phyloP scores from a whole-genome alignment of 2,329 filamentous ascomycete species.

The Aspergillus pseudoglaucus region DNA sequence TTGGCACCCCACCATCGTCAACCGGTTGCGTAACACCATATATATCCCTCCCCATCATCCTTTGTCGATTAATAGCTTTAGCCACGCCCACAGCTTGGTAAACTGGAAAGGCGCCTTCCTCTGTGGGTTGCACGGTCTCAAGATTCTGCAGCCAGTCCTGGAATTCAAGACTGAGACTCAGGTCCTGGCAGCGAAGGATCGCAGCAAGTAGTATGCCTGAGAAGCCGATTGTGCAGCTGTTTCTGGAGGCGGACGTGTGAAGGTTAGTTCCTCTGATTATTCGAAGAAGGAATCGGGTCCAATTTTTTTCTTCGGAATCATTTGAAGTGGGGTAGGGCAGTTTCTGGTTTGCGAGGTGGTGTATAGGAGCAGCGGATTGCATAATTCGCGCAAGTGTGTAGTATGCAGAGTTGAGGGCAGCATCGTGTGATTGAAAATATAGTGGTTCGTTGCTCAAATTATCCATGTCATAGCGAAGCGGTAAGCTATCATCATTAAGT shows the following conservation, averaged over 20 bases:
- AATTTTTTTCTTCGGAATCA: slow-evolving; percentile 7
- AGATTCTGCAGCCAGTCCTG: slow-evolving; percentile 14
- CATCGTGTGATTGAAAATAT: slow-evolving; percentile 14
- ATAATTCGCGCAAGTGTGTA: slow-evolving; percentile 17
- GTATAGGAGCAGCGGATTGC: slow-evolving; percentile 13
- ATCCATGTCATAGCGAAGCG: no score
- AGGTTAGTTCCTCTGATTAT: slow-evolving; percentile 12
- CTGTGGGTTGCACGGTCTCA: slow-evolving; percentile 13
- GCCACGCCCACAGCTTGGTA: slow-evolving; percentile 17
- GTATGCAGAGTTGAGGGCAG: slow-evolving; percentile 20
- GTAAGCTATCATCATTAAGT: background rate
- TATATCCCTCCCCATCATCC: slow-evolving; percentile 10
- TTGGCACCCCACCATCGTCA: slow-evolving; percentile 18
- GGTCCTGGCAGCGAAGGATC: slow-evolving; percentile 14
- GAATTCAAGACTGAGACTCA: slow-evolving; percentile 9
- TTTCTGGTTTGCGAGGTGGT: background rate
- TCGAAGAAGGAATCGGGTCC: slow-evolving; percentile 9
- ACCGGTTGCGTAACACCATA: slow-evolving; percentile 12
- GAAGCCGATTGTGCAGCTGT: slow-evolving; percentile 22
- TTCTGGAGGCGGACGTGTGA: slow-evolving; percentile 7
- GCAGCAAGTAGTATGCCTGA: slow-evolving; percentile 16
- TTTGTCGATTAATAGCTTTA: slow-evolving; percentile 14
- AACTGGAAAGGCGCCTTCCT: slow-evolving; percentile 18
- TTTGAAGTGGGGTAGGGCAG: background rate
- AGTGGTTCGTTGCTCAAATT: background rate